A percentile compares a stretch with the other conserved stretches of the same genome.
Conservation (phyloP, 1,139 yeast genomes). For the Geotrichum macrosporum region DNA sequence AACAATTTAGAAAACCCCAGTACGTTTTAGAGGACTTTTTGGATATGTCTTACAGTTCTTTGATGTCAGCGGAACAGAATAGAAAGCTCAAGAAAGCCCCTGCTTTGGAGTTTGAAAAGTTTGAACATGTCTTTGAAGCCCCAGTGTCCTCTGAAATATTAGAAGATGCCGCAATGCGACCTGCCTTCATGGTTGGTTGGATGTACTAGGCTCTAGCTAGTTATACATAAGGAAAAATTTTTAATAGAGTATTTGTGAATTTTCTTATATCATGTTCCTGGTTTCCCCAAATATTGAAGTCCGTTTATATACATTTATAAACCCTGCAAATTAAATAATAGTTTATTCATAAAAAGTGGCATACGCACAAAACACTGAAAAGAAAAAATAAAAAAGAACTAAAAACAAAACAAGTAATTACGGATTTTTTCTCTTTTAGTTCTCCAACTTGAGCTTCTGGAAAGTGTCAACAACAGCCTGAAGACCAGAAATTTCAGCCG, state of each 20-base stretch:
- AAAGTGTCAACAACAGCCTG: conserved; percentile 41
- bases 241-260: neutral
- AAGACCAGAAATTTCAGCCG: conserved; percentile 82
- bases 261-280: too few species aligned
- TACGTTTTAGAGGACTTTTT: conserved; percentile 91
- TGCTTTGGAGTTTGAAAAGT: conserved; percentile 72
- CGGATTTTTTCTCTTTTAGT: too few species aligned
- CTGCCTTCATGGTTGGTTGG: conserved; percentile 21
- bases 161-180: conserved; percentile 15
- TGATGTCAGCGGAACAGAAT: conserved; percentile 67
- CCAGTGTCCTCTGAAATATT: neutral
- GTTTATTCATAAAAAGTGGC: neutral
- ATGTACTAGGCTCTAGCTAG: conserved; percentile 13
- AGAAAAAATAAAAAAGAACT: too few species aligned
- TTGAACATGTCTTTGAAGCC: conserved; percentile 41
- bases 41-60: conserved; percentile 79
- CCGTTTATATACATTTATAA: too few species aligned
- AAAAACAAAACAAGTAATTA: too few species aligned
- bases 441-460: conserved; percentile 37
- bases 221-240: neutral
- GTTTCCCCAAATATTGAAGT: too few species aligned
- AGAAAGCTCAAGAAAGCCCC: conserved; percentile 68
- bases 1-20: conserved; percentile 81
- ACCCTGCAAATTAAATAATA: neutral
- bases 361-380: neutral